Percentiles rank a stretch among this genome's conserved stretches.
These are phyloP conservation scores for Hyaloscypha bicolor DNA, from an alignment of 495 filamentous ascomycete species.

Conservation along the genomic window DNA sequence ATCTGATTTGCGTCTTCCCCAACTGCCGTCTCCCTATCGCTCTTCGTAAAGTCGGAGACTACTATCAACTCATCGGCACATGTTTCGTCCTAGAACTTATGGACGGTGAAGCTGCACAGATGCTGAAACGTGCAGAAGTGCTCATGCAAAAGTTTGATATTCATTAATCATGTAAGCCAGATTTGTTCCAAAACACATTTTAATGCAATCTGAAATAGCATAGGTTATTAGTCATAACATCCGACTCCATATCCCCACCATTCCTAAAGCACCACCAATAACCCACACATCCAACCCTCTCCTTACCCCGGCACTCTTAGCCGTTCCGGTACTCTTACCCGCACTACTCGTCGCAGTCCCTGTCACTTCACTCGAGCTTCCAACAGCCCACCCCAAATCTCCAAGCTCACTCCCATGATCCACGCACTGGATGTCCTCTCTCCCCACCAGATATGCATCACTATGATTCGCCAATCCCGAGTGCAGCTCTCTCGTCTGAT, in stretches of 20 bases:
- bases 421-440: neutral
- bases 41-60: too few relatives aligned
- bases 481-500: neutral
- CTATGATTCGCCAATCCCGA: slow-evolving; percentile 2
- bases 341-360: neutral
- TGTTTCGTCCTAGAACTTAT: too few relatives aligned
- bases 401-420: neutral
- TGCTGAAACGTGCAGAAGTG: too few relatives aligned
- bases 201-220: neutral
- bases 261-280: neutral
- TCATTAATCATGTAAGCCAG: too few relatives aligned
- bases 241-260: neutral
- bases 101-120: too few relatives aligned
- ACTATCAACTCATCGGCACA: too few relatives aligned
- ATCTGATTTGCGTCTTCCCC: too few relatives aligned
- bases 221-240: neutral
- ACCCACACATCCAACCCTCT: neutral
- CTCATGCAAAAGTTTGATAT: too few relatives aligned
- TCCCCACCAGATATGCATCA: neutral
- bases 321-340: neutral
- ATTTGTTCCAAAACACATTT: too few relatives aligned
- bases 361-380: neutral
- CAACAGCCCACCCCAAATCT: slow-evolving; percentile 1
- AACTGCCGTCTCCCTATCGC: too few relatives aligned
- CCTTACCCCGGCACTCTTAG: neutral